A percentile compares a stretch with the other conserved stretches of the same genome.
These are phyloP conservation scores for Dendrostoma leiphaemia DNA, from an alignment of 2,329 filamentous ascomycete genomes.

Conservation along the genomic window DNA sequence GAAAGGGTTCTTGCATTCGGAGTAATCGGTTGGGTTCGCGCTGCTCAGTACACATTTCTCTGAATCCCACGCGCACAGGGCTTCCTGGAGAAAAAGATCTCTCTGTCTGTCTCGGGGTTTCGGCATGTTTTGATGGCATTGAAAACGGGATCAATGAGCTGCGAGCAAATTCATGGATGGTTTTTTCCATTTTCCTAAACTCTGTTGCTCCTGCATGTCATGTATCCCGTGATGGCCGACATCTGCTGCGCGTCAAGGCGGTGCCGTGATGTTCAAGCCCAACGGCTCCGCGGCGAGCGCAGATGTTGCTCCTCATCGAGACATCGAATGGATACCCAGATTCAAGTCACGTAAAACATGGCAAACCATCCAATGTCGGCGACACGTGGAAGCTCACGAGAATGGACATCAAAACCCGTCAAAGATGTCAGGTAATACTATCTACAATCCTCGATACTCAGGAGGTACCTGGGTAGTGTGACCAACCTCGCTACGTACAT, in stretches of 20 bases:
- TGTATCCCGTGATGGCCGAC: neutral
- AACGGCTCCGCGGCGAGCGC: too few species aligned
- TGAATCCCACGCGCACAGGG: conserved; percentile 17
- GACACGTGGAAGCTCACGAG: too few species aligned
- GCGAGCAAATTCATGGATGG: conserved; percentile 20
- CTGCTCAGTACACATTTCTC: conserved; percentile 28
- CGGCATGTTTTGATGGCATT: conserved; percentile 23
- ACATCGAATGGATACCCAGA: too few species aligned
- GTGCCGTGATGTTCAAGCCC: too few species aligned
- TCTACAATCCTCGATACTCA: too few species aligned
- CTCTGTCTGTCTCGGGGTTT: conserved; percentile 18
- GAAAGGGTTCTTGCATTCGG: conserved; percentile 50
- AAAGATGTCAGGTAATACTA: too few species aligned
- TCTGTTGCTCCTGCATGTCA: conserved; percentile 37
- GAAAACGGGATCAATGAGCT: conserved; percentile 23
- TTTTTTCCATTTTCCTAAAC: conserved; percentile 20
- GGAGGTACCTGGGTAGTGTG: too few species aligned
- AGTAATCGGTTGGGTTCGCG: conserved; percentile 56
- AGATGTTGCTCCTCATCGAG: too few species aligned
- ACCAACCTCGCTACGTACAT: too few species aligned
- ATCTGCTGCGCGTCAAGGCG: neutral
- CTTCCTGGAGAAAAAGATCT: conserved; percentile 16
- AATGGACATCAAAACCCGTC: too few species aligned
- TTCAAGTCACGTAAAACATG: too few species aligned
- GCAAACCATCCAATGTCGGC: too few species aligned